phyloP scores from a whole-genome alignment of 768 basidiomycete species.

The Lyophyllum semitale region DNA sequence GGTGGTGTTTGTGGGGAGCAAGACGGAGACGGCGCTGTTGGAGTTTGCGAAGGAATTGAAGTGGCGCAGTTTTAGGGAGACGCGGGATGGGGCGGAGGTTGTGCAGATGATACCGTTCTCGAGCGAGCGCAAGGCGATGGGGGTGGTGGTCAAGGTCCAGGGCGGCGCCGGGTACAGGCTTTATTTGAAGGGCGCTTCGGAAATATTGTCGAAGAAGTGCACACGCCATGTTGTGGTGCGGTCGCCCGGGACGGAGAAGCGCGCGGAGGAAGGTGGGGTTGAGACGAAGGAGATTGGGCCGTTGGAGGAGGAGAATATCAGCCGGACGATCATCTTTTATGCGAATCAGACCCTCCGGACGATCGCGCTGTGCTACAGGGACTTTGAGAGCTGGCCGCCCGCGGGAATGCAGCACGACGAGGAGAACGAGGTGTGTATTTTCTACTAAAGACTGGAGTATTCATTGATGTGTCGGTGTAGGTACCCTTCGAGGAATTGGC shows the following conservation, averaged over 20 bases:
- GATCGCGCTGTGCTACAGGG: conserved; percentile 91
- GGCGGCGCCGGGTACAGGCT: conserved; percentile 62
- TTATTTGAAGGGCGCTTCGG: conserved; percentile 92
- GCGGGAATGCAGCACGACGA: conserved; percentile 36
- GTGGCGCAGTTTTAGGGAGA: conserved; percentile 73
- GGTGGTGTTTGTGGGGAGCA: conserved; percentile 79
- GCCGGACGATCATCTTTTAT: conserved; percentile 94
- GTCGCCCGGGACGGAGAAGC: conserved; percentile 26
- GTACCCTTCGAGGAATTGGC: conserved; percentile 72
- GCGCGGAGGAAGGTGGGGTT: conserved; percentile 32
- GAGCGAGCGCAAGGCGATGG: conserved; percentile 93
- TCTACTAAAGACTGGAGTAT: too few relatives aligned
- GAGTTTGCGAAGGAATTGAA: conserved; percentile 79
- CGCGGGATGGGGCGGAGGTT: conserved; percentile 60
- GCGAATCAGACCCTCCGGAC: conserved; percentile 95
- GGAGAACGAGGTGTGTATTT: conserved; percentile 52
- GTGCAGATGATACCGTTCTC: conserved; percentile 94
- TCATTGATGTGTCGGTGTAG: conserved; percentile 36
- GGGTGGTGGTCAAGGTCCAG: conserved; percentile 71
- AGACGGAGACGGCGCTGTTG: conserved; percentile 93
- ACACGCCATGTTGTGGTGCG: conserved; percentile 71
- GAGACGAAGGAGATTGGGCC: conserved; percentile 65
- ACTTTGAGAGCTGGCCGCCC: conserved; percentile 88
- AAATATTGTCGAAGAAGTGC: conserved; percentile 85
- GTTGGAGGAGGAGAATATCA: conserved; percentile 78